Conservation (phyloP, 345 rosid species). For the Gossypium australe region DNA sequence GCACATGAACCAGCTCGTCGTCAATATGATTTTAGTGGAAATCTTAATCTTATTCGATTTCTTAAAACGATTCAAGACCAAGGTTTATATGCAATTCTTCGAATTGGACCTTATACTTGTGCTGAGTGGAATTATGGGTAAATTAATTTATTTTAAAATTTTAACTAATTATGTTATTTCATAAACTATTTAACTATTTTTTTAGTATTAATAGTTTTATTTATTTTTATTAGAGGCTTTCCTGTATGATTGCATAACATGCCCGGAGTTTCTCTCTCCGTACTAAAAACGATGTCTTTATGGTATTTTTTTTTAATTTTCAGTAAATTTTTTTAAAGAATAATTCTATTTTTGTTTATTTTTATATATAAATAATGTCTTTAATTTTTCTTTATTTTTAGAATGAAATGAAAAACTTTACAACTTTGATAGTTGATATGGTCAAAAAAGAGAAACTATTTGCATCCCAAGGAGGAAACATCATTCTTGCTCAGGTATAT, state of each 20-base stretch:
- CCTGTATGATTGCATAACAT: slow-evolving; percentile 63
- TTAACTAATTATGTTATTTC: neutral
- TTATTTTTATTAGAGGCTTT: slow-evolving; percentile 36
- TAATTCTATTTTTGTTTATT: neutral
- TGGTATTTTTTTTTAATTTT: slow-evolving; percentile 28
- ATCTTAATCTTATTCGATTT: no score
- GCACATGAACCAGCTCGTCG: slow-evolving; percentile 42
- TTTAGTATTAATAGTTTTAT: neutral
- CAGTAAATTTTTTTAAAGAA: neutral
- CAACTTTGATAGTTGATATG: slow-evolving; percentile 54
- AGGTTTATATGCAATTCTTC: slow-evolving; percentile 39
- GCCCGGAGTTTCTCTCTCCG: slow-evolving; percentile 39
- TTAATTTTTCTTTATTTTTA: neutral
- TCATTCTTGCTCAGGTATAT: slow-evolving; percentile 64
- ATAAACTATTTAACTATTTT: no score
- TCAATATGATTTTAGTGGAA: slow-evolving; percentile 31
- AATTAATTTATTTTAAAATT: no score
- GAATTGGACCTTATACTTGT: slow-evolving; percentile 37
- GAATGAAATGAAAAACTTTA: slow-evolving; percentile 74
- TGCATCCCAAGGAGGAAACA: slow-evolving; percentile 66
- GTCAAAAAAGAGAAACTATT: slow-evolving; percentile 51
- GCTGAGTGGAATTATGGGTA: no score
- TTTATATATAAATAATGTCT: neutral
- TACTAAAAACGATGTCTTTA: slow-evolving; percentile 39
- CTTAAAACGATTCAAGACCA: slow-evolving; percentile 21